Evolutionary conservation across 164 flowering plant species (phyloP), one percentile per base, ranked within the genome.

Genomic region (Aristolochia fimbriata): DNA sequence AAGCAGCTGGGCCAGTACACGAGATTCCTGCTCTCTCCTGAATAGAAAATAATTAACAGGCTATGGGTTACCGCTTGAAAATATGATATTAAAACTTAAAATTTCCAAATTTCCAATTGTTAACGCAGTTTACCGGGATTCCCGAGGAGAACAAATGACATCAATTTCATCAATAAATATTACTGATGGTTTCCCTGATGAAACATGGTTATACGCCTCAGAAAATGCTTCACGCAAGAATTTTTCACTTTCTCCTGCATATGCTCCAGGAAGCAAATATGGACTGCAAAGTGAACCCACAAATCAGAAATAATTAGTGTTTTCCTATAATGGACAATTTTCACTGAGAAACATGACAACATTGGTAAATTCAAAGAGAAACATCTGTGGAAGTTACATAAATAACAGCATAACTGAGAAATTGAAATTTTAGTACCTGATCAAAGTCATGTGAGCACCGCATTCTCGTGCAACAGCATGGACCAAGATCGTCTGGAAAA

Each of bases 181-280:
- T 61, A 94, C 88, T 0, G 93, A 82, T 33, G 97, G 99, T 73
- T 73, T 81, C 62, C 83, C 84, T 1, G 60, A 61, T 33, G 58
- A 67, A 59, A 83, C 78, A 70, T 74, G 75, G 53, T 82, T 69
- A 31, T 77, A 70, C 66, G 99, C 99, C 71, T 91, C 80, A n/a
- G 77, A 61, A 73, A 94, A 94, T 61, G 96, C 87, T 57, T 91
- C 95, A 48, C 96, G 76, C 64, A 94, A 69, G 55, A 84, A 65
- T 68, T 58, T 82, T 78, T 91, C 97, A 68, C 96, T 86, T 78
- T 91, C 97, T 65, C 99, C 99, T n/a, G 81, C 95, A 80, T 85
- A 78, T 60, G 93, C 81, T 68, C 79, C 81, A 66, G 81, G 88
- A 65, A 94, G 95, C 55, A 88, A 71, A 71, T 86, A 88, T 4